A percentile compares a stretch with the other conserved stretches of the same genome.
Evolutionary conservation across 2,329 filamentous ascomycete genomes (phyloP).

Genomic region (Zarea fungicola): DNA sequence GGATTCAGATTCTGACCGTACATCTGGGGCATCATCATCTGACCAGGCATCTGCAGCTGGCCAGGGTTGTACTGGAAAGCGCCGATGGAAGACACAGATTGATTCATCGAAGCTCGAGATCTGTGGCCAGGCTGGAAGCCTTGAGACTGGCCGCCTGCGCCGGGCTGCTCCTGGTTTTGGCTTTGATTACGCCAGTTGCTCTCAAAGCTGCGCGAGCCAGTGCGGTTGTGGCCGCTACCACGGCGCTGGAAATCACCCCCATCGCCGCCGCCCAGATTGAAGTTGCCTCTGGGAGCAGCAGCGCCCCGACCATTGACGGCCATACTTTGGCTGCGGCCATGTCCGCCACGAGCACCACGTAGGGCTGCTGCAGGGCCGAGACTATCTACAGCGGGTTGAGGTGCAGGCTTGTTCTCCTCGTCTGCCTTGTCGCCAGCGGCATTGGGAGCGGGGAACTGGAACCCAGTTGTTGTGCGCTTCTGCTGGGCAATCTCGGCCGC

Average conservation of each 20-base stretch:
- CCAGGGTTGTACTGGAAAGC: constrained; percentile 78
- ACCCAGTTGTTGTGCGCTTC: constrained; percentile 88
- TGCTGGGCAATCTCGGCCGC: constrained; percentile 94
- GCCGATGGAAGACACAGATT: constrained; percentile 77
- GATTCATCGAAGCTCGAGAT: constrained; percentile 75
- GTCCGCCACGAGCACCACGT: constrained; percentile 53
- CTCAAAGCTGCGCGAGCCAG: constrained; percentile 89
- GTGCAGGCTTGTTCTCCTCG: constrained; percentile 36
- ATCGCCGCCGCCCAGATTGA: constrained; percentile 34
- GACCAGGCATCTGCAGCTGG: constrained; percentile 81
- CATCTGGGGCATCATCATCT: constrained; percentile 82
- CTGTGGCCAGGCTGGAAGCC: constrained; percentile 92
- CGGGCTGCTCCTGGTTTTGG: constrained; percentile 55
- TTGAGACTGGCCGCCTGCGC: constrained; percentile 50
- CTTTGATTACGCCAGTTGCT: constrained; percentile 90
- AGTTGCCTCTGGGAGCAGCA: constrained; percentile 55
- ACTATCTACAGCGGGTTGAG: constrained; percentile 27
- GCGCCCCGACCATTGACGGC: constrained; percentile 67
- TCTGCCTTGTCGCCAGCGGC: constrained; percentile 58
- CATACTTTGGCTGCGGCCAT: constrained; percentile 87
- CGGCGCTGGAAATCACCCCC: constrained; percentile 66
- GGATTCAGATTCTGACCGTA: constrained; percentile 86
- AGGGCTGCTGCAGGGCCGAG: constrained; percentile 34
- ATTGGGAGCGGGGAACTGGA: constrained; percentile 84
- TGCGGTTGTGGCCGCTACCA: constrained; percentile 75